These are phyloP conservation scores for Sclerotinia borealis DNA, from an alignment of 2,329 filamentous ascomycete genomes.

Conservation along the genomic window DNA sequence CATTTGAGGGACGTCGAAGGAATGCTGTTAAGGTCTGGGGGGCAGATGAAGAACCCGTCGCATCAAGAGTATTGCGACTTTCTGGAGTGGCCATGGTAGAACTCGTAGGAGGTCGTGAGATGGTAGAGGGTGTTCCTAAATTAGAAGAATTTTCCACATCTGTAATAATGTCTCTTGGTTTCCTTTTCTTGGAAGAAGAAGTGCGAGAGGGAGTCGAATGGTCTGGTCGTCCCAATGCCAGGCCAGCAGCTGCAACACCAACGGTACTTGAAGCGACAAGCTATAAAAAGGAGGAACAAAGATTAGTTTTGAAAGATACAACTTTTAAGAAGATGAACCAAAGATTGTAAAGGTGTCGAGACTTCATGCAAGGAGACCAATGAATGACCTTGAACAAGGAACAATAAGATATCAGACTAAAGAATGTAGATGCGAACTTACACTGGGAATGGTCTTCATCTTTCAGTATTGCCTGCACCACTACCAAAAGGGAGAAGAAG, in stretches of 20 bases:
- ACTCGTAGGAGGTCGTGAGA: slow-evolving; percentile 29
- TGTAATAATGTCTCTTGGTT: slow-evolving; percentile 20
- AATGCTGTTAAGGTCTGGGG: slow-evolving; percentile 13
- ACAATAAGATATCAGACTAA: neutral
- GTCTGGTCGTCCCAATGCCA: slow-evolving; percentile 32
- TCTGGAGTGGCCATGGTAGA: slow-evolving; percentile 26
- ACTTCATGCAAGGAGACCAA: slow-evolving; percentile 6
- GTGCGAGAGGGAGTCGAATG: slow-evolving; percentile 23
- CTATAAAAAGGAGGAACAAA: slow-evolving; percentile 23
- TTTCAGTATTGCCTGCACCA: slow-evolving; percentile 19
- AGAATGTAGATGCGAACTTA: slow-evolving; percentile 21
- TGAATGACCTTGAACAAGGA: neutral
- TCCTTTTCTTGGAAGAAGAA: slow-evolving; percentile 31
- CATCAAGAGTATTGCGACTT: slow-evolving; percentile 13
- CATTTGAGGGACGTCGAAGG: slow-evolving; percentile 16
- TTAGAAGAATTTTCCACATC: slow-evolving; percentile 21
- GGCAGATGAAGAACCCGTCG: slow-evolving; percentile 18
- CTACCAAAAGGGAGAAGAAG: slow-evolving; percentile 22
- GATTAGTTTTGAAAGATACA: neutral
- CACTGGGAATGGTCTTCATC: slow-evolving; percentile 33
- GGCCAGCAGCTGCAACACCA: slow-evolving; percentile 31
- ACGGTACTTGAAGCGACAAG: slow-evolving; percentile 35
- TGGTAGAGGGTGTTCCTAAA: slow-evolving; percentile 21
- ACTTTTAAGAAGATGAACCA: neutral
- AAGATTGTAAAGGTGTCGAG: neutral